Conservation (phyloP, 2,329 filamentous ascomycete genomes). For the Cadophora malorum region DNA sequence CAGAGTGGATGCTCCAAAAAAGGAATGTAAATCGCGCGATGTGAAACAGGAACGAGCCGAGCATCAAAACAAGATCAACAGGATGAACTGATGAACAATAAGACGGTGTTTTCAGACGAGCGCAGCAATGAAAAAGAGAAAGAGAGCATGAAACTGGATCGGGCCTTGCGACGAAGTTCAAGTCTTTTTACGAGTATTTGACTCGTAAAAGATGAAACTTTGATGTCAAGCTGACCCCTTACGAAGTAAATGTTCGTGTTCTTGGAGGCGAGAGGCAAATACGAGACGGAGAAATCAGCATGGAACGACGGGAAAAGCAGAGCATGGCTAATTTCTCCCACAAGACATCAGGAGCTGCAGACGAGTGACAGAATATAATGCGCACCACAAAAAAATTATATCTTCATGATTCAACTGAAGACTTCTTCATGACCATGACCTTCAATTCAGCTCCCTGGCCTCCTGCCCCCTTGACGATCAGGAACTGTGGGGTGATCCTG, state of each 20-base stretch:
- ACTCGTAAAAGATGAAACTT: neutral
- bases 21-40: neutral
- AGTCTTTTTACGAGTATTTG: neutral
- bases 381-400: neutral
- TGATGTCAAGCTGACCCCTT: neutral
- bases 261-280: slow-evolving; percentile 9
- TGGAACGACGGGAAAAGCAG: neutral
- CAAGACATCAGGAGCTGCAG: neutral
- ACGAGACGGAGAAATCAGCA: slow-evolving; percentile 1
- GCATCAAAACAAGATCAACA: neutral
- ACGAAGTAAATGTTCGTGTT: no score
- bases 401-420: neutral
- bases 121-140: neutral
- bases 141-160: neutral
- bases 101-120: neutral
- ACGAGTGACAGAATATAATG: neutral
- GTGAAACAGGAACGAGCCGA: neutral
- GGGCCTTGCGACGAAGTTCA: no score
- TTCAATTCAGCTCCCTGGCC: neutral
- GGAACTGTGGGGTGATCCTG: neutral
- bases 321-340: neutral
- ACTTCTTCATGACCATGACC: neutral
- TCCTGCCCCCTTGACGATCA: neutral
- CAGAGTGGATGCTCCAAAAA: neutral
- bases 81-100: neutral